Base-by-base conservation (phyloP, 1,284 basidiomycete genomes). In the Abortiporus biennis region DNA sequence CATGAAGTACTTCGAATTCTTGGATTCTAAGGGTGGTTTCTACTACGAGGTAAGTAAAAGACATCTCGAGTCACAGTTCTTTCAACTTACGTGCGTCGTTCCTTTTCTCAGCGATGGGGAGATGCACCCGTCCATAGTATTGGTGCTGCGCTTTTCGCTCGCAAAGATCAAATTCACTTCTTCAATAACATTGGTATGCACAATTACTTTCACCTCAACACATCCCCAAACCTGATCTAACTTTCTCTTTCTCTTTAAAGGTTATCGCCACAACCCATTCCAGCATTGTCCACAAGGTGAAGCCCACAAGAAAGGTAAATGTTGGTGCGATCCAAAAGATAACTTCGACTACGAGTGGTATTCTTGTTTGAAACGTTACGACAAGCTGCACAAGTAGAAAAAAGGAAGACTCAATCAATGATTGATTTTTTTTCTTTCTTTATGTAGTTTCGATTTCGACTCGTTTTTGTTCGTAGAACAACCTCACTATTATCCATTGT, bases 71-170 rank as follows among this genome's bases (percentile, higher is more conserved):
- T n/a, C n/a, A n/a, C n/a, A n/a, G n/a, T n/a, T n/a, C n/a, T n/a
- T n/a, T 29, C 27, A 29, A 8, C n/a, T 8, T 29, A 29, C n/a
- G 9, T 29, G 27, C n/a, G 9, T 29, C 27, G 27, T n/a, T 29
- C 27, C 5, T 15, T 16, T 34, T 22, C 11, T 12, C 42, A 71
- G 65, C 69, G 78, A 16, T 80, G 79, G 80, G 84, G 83, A 31
- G 84, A 87, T 54, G 85, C 85, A 3, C 85, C 82, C 1, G 78
- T 86, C 2, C 82, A 86, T 55, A 79, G 75, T 33, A 81, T 86
- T 43, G 82, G 74, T 13, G 82, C 77, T 0, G 74, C 77, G 0
- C 62, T 84, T 11, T 80, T 85, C 54, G 72, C 76, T 2, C 61
- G 64, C 45, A 78, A 76, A 54, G 74, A 78, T 22, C 72, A 83